phyloP scores from a whole-genome alignment of 2,329 filamentous ascomycete species.

The Pseudocercospora musae region DNA sequence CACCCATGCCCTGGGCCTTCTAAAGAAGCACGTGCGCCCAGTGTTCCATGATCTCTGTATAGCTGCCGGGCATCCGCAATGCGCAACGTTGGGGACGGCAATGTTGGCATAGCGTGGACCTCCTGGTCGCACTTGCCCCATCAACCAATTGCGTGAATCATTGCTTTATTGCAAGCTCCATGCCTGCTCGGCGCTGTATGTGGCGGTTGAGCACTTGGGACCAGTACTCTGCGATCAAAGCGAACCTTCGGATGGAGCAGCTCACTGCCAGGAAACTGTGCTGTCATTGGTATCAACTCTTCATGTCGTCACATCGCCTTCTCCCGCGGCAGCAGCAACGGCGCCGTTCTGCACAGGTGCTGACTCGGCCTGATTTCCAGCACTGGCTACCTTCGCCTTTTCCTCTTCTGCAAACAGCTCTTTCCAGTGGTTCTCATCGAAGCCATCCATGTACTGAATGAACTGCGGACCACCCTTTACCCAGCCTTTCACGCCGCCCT shows the following conservation, averaged over 20 bases:
- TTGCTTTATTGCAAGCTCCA: background rate
- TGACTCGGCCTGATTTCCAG: background rate
- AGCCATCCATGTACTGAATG: constrained; percentile 41
- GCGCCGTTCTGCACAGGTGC: background rate
- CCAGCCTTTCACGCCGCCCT: constrained; percentile 46
- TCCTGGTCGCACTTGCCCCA: background rate
- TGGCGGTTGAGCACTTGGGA: background rate
- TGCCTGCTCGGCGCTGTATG: background rate
- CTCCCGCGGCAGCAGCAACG: background rate
- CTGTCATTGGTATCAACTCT: background rate
- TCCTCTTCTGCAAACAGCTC: constrained; percentile 35
- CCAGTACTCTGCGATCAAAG: too few relatives aligned
- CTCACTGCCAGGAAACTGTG: background rate
- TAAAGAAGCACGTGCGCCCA: background rate
- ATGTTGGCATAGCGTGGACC: background rate
- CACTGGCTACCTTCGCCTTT: constrained; percentile 6
- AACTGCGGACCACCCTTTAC: constrained; percentile 41
- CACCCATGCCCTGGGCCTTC: background rate
- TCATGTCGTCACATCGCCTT: background rate
- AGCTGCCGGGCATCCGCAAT: background rate
- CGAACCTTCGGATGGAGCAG: too few relatives aligned
- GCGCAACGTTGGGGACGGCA: too few relatives aligned
- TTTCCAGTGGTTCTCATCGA: constrained; percentile 41
- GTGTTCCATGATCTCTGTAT: background rate
- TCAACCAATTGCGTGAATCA: background rate